Base-by-base conservation (phyloP, 2,329 filamentous ascomycete genomes). In the Neofusicoccum sp. region DNA sequence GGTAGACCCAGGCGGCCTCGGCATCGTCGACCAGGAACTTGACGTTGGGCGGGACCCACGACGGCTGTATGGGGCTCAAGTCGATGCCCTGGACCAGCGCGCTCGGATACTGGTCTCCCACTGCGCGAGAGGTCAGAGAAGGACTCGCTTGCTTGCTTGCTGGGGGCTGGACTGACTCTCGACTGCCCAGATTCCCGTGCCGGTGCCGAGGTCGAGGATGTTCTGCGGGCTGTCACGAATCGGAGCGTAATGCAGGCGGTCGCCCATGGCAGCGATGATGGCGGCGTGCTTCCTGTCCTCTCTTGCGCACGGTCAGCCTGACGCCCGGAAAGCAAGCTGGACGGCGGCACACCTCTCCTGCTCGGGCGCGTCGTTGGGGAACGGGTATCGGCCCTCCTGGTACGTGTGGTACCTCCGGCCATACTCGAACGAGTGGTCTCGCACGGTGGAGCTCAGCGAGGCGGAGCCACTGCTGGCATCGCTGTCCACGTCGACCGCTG, bases 1-100 rank as follows among this genome's bases (percentile, higher is more conserved):
- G 71, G 43, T 70, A 73, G 0, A 76, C 78, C 79, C 79, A 81
- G 14, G 73, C 70, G 7, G 71, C 65, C 0, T 72, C 73, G 12
- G 76, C 70, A 49, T 81, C 78, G 67, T 81, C 79, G 58, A 81
- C 74, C 58, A 79, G 74, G 64, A 81, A 81, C 26, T 70, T 67
- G 63, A 73, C 75, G 64, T 81, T 81, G 4, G 77, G 75, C 0
- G 79, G 79, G 0, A 80, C 75, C 72, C 71, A 75, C 14, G 65
- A 69, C 5, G 73, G 73, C 61, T 75, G 73, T 57, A 76, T 73
- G 62, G 73, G 72, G 5, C 63, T 68, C 3, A 76, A 65, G 44
- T 76, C 73, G 20, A 69, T 75, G 45, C 74, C 73, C 8, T 51
- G 58, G 3, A 63, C 47, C 33, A 71, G 65, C n/a, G 66, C 63